Conservation (phyloP, 1,284 basidiomycete species). For the Rhodotorula sp. region DNA sequence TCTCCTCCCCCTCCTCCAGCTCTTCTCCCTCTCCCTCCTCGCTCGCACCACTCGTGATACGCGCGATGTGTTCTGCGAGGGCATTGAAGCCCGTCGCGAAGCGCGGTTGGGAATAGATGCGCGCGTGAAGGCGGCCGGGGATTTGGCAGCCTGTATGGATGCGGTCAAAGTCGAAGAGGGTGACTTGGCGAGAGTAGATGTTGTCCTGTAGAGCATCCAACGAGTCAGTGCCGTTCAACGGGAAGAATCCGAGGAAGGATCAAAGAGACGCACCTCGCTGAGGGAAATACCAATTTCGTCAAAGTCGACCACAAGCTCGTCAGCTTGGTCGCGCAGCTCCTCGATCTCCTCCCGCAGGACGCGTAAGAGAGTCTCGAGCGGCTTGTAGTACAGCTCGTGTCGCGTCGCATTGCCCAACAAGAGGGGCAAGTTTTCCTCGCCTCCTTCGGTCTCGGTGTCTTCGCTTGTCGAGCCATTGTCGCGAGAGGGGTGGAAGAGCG, state of each 20-base stretch:
- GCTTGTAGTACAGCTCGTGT: constrained; percentile 37
- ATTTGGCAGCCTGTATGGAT: constrained; percentile 42
- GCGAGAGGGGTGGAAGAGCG: constrained; percentile 17
- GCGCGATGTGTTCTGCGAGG: constrained; percentile 40
- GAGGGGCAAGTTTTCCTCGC: constrained; percentile 9
- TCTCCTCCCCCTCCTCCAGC: neutral
- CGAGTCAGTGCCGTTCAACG: neutral
- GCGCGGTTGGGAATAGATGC: constrained; percentile 26
- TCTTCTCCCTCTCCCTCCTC: constrained; percentile 1
- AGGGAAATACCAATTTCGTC: constrained; percentile 37
- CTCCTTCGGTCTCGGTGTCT: neutral
- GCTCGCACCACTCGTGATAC: constrained; percentile 6
- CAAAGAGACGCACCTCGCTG: constrained; percentile 32
- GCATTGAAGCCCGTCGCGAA: constrained; percentile 44
- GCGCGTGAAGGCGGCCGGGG: constrained; percentile 39
- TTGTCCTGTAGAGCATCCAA: constrained; percentile 37
- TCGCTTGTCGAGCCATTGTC: neutral
- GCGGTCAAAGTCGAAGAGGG: constrained; percentile 43
- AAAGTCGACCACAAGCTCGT: constrained; percentile 38
- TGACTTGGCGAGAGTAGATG: constrained; percentile 37
- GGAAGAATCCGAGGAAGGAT: neutral
- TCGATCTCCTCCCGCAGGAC: constrained; percentile 22
- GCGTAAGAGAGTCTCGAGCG: constrained; percentile 30
- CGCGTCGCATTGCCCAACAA: constrained; percentile 12
- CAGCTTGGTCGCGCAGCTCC: constrained; percentile 9